Conservation (phyloP, 352 stramenopile genomes). For the Globisporangium sylvaticum region DNA sequence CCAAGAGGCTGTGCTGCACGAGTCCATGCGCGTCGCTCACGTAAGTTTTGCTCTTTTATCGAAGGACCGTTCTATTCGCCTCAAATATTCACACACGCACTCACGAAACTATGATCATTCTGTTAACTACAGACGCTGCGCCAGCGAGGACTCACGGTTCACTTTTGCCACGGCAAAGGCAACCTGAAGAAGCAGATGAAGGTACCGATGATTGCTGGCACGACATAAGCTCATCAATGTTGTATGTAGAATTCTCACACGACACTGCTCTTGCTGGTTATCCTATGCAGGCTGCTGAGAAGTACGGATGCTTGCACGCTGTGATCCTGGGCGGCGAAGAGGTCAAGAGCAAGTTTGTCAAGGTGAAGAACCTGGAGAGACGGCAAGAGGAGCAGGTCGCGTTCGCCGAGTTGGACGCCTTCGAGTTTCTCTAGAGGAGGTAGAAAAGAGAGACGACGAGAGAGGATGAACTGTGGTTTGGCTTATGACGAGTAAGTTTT, state of each 20-base stretch:
- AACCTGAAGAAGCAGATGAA: slow-evolving; percentile 91
- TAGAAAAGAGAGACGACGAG: background rate
- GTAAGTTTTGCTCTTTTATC: slow-evolving; percentile 15
- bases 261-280: background rate
- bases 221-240: background rate
- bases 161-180: slow-evolving; percentile 75
- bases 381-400: slow-evolving; percentile 50
- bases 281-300: slow-evolving; percentile 50
- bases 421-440: slow-evolving; percentile 24
- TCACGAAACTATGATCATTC: background rate
- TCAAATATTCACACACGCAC: background rate
- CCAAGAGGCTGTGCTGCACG: slow-evolving; percentile 44
- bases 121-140: slow-evolving; percentile 38
- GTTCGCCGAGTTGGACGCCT: slow-evolving; percentile 23
- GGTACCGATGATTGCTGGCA: slow-evolving; percentile 19
- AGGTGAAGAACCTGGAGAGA: slow-evolving; percentile 74
- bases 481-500: background rate
- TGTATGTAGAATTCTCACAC: background rate
- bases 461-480: background rate
- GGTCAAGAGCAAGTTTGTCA: slow-evolving; percentile 51
- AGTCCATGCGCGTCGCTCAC: slow-evolving; percentile 62
- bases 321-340: slow-evolving; percentile 77
- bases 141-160: slow-evolving; percentile 54
- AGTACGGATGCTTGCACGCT: slow-evolving; percentile 57
- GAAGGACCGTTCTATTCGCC: background rate